These are phyloP conservation scores for Curvularia hawaiiensis DNA, from an alignment of 2,329 filamentous ascomycete species.

Conservation along the genomic window DNA sequence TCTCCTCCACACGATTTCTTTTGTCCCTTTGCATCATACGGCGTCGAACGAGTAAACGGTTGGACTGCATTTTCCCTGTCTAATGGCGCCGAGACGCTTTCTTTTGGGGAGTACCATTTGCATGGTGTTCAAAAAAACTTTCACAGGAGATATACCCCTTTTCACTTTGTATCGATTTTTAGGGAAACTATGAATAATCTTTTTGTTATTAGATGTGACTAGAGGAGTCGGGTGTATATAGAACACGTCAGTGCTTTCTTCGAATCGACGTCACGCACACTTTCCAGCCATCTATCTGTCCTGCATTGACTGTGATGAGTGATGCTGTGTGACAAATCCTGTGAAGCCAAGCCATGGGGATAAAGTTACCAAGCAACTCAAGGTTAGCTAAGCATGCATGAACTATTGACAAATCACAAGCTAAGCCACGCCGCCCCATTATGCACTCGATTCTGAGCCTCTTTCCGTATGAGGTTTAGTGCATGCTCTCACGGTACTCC, in stretches of 20 bases:
- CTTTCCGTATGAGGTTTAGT: not conserved
- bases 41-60: not conserved
- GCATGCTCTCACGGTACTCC: not conserved
- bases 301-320: not conserved
- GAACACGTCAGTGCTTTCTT: not conserved
- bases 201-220: not conserved
- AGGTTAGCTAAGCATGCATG: not conserved
- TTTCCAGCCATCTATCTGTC: not conserved
- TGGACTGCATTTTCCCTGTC: not conserved
- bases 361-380: not conserved
- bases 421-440: not conserved
- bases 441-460: not conserved
- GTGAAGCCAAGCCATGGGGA: not conserved
- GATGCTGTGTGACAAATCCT: not conserved
- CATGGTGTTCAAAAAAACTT: not conserved
- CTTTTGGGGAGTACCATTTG: not conserved
- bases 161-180: constrained; percentile 8
- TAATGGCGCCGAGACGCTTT: not conserved
- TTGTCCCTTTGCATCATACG: not conserved
- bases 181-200: constrained; percentile 1
- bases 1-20: not conserved
- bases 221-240: not conserved
- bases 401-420: not conserved
- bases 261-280: not conserved
- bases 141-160: not conserved